These are phyloP conservation scores for Prunus mongolica DNA, from an alignment of 306 rosid genomes.

Conservation along the genomic window DNA sequence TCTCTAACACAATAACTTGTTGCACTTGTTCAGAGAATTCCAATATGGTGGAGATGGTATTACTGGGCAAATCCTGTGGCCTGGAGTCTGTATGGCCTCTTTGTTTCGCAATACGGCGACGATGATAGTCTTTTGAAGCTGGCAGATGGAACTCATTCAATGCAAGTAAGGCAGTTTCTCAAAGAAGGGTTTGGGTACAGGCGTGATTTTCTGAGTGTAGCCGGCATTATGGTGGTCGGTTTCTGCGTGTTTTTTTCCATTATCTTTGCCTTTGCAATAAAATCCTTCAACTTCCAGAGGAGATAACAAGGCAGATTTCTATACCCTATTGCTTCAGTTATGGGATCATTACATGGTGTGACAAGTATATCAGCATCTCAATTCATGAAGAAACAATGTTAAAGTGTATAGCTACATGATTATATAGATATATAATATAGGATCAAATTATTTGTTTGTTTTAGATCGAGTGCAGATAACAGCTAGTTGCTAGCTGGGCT, in stretches of 20 bases:
- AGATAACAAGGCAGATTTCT: conserved; percentile 45
- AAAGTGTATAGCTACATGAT: conserved; percentile 36
- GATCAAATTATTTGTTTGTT: background rate
- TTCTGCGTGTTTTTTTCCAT: conserved; percentile 80
- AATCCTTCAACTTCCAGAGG: conserved; percentile 98
- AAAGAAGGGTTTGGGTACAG: conserved; percentile 65
- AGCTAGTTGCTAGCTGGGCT: conserved; percentile 19
- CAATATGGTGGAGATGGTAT: conserved; percentile 99
- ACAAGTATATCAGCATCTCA: conserved; percentile 24
- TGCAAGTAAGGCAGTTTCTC: conserved; percentile 47
- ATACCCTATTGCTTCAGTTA: background rate
- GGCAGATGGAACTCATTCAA: conserved; percentile 47
- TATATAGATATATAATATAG: background rate
- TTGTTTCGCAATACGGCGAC: conserved; percentile 80
- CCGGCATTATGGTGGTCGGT: conserved; percentile 77
- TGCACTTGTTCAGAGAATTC: conserved; percentile 67
- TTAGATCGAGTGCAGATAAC: conserved; percentile 6
- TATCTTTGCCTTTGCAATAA: conserved; percentile 86
- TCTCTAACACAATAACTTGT: background rate
- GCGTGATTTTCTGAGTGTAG: conserved; percentile 68
- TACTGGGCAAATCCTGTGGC: conserved; percentile 98
- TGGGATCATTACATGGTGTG: conserved; percentile 1
- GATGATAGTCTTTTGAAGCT: conserved; percentile 53
- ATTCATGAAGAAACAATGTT: conserved; percentile 4
- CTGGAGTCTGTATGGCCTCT: conserved; percentile 90